These are phyloP conservation scores for Aspergillus brasiliensis DNA, from an alignment of 2,329 filamentous ascomycete species.

Conservation along the genomic window DNA sequence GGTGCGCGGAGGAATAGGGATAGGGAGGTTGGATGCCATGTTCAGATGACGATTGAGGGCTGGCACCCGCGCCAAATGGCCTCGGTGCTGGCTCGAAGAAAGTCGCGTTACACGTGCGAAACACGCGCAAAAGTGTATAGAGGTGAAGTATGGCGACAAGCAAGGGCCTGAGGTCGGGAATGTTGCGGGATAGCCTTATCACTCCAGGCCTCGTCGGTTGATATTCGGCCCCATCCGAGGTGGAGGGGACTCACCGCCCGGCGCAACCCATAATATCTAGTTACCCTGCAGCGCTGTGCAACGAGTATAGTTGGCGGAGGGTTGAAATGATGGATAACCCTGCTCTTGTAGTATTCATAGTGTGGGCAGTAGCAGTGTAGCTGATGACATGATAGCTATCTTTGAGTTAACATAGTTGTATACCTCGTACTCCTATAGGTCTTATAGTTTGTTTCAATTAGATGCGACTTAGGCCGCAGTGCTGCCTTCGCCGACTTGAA, in stretches of 20 bases:
- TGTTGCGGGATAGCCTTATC: background rate
- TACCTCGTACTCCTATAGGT: too few species aligned
- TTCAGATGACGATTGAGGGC: constrained; percentile 3
- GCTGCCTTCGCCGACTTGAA: constrained; percentile 86
- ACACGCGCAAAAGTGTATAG: background rate
- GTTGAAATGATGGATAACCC: constrained; percentile 70
- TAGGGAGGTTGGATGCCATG: constrained; percentile 63
- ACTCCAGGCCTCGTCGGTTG: background rate
- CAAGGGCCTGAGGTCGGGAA: background rate
- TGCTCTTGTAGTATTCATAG: constrained; percentile 61
- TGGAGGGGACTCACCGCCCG: background rate
- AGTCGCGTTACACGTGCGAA: background rate
- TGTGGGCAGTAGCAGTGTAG: constrained; percentile 48
- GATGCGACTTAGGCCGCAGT: constrained; percentile 92
- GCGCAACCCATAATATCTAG: background rate
- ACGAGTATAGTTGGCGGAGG: too few species aligned
- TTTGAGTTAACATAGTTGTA: constrained; percentile 80
- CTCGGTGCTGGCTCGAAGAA: background rate
- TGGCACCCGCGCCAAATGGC: constrained; percentile 5
- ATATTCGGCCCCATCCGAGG: background rate
- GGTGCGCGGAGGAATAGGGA: constrained; percentile 63
- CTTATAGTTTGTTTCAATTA: constrained; percentile 98
- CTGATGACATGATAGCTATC: constrained; percentile 59
- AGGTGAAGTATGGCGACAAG: background rate
- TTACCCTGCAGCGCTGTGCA: background rate